Evolutionary conservation across 1,139 yeast species (phyloP).

Genomic region (Groenewaldozyma auringiensis): DNA sequence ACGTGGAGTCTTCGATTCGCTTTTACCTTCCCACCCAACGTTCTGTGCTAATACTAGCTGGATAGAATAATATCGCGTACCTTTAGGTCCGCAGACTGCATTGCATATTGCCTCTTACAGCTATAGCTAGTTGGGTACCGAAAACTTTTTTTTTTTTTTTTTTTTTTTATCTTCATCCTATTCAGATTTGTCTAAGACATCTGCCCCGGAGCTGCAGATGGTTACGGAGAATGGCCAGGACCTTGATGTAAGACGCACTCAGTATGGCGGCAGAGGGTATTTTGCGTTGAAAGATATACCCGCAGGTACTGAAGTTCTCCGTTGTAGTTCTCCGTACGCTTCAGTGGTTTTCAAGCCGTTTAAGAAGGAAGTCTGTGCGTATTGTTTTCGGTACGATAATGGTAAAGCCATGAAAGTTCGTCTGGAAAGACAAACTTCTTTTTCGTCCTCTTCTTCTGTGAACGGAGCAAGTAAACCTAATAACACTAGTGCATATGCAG

Average conservation of each 20-base stretch:
- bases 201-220: too few species aligned
- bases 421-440: conserved; percentile 12
- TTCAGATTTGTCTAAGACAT: too few species aligned
- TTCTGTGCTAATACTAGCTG: too few species aligned
- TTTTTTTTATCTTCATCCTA: too few species aligned
- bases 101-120: too few species aligned
- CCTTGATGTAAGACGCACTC: conserved; percentile 20
- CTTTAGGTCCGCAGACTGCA: too few species aligned
- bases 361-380: conserved; percentile 57
- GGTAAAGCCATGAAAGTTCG: conserved; percentile 42
- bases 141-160: too few species aligned
- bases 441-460: conserved; percentile 9
- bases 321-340: conserved; percentile 39
- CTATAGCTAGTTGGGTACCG: too few species aligned
- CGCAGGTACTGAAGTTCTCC: conserved; percentile 37
- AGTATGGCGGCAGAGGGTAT: conserved; percentile 56
- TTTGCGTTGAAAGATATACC: conserved; percentile 41
- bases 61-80: too few species aligned
- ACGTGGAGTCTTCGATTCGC: too few species aligned
- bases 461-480: conserved; percentile 7
- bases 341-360: conserved; percentile 46
- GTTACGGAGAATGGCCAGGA: neutral
- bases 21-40: too few species aligned
- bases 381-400: conserved; percentile 45
- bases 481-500: conserved; percentile 33